Evolutionary conservation across 2,329 filamentous ascomycete genomes (phyloP).

Genomic region (Diplocarpon rosae): DNA sequence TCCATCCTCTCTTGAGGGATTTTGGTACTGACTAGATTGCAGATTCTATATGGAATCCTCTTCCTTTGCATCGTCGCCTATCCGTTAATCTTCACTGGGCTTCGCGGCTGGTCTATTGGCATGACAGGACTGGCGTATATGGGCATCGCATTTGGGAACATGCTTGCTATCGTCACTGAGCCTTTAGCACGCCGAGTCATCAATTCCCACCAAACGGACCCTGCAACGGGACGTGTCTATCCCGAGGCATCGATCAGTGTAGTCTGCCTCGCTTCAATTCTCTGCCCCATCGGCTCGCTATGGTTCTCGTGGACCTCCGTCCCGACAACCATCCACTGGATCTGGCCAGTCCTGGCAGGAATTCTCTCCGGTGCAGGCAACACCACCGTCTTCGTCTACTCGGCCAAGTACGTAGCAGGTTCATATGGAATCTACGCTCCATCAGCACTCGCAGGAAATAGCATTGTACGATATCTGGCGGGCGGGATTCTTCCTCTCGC

Average conservation of each 20-base stretch:
- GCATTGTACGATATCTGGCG: slow-evolving; percentile 59
- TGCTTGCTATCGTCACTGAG: slow-evolving; percentile 51
- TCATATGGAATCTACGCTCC: slow-evolving; percentile 76
- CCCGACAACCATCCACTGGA: slow-evolving; percentile 67
- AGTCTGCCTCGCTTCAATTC: slow-evolving; percentile 65
- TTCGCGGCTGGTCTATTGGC: slow-evolving; percentile 67
- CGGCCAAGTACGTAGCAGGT: slow-evolving; percentile 67
- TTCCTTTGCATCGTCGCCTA: slow-evolving; percentile 89
- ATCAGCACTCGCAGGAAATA: slow-evolving; percentile 69
- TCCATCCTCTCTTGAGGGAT: not conserved
- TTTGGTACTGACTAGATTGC: not conserved
- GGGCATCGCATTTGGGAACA: slow-evolving; percentile 55
- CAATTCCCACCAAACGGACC: slow-evolving; percentile 63
- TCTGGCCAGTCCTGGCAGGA: slow-evolving; percentile 66
- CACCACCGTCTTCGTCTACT: slow-evolving; percentile 70
- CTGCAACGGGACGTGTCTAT: slow-evolving; percentile 57
- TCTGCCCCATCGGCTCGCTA: slow-evolving; percentile 69
- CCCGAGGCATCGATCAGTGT: slow-evolving; percentile 76
- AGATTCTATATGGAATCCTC: slow-evolving; percentile 71
- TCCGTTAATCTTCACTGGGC: slow-evolving; percentile 65
- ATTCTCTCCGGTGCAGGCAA: slow-evolving; percentile 73
- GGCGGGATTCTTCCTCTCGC: slow-evolving; percentile 73
- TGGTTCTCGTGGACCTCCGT: slow-evolving; percentile 84
- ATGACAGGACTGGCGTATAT: slow-evolving; percentile 67
- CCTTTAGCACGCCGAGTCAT: slow-evolving; percentile 69